Base-by-base conservation (phyloP, 805 yeast species). In the Clavispora vitiphila region DNA sequence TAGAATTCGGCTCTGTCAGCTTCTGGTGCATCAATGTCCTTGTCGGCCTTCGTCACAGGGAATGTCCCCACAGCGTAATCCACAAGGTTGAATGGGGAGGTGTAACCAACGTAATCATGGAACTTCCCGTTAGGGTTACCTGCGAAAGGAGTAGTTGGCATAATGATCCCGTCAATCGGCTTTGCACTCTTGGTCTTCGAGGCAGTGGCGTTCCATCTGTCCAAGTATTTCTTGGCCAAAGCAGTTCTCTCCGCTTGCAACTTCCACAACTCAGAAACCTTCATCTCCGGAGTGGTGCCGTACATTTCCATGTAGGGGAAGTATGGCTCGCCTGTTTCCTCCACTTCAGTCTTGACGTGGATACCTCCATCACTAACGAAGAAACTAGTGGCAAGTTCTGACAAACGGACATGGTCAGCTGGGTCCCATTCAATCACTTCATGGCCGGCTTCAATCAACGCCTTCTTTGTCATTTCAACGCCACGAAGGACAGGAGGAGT, bases 11-110 rank as follows among this genome's bases (percentile, higher is more conserved):
- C 37, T 35, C 57, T 53, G 8, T 20, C 20, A 12, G 46, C 46
- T 5, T 44, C 49, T 8, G 31, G 38, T 0, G 45, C 45, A 48
- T 76, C 80, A 8, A 67, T 58, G 3, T 43, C 35, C 37, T 64
- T 53, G 56, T 80, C 81, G 2, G 77, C 84, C 45, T 69, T 64
- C 3, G 80, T 70, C 4, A 80, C 79, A 0, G 87, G 88, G 25
- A 82, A 51, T 1, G 73, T 71, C 35, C 58, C 56, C 22, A 49
- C 60, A 1, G 61, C 38, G 37, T 48, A 58, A 46, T 60, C 62
- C 37, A 60, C 38, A 7, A 51, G 40, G 39, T 61, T 61, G 51
- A 56, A 58, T 1, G 61, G 55, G 9, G 60, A 68, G 3, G 87
- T 80, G 58, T 83, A 83, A 6, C 74, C 74, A 43, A 66, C 67